A percentile compares a stretch with the other conserved stretches of the same genome.
Evolutionary conservation across 305 asterid species (phyloP).

Genomic region (Fraxinus paxiana): DNA sequence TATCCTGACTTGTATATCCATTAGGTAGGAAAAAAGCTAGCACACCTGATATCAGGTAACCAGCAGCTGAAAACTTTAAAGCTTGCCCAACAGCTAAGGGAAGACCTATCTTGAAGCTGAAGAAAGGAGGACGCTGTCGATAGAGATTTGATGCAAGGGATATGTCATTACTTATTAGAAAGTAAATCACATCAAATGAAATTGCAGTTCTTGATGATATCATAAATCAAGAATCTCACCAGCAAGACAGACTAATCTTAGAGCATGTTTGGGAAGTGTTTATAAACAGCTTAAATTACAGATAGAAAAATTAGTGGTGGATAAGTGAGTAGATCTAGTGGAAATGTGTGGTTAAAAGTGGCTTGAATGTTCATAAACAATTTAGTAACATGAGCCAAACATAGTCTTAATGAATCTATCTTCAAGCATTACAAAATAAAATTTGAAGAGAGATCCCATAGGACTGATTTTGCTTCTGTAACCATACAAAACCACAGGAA

Average conservation of each 20-base stretch:
- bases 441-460: background rate
- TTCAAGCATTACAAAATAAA: background rate
- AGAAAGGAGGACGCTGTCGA: constrained; percentile 87
- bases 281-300: background rate
- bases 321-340: background rate
- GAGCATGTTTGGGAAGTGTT: background rate
- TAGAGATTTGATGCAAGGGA: background rate
- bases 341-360: background rate
- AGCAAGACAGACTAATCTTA: background rate
- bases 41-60: constrained; percentile 48
- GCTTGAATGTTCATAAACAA: background rate
- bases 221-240: background rate
- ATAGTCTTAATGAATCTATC: background rate
- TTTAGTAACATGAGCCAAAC: background rate
- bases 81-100: constrained; percentile 56
- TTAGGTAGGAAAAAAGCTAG: constrained; percentile 45
- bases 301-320: background rate
- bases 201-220: constrained; percentile 1
- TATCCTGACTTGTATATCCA: constrained; percentile 44
- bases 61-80: constrained; percentile 56
- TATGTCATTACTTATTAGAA: background rate
- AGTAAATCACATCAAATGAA: constrained; percentile 24
- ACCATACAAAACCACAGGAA: background rate
- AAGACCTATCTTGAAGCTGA: constrained; percentile 87
- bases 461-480: background rate